Percentiles rank a stretch among this genome's conserved stretches.
Evolutionary conservation across 106 monocot species (phyloP).

Genomic region (Platanthera guangdongensis): DNA sequence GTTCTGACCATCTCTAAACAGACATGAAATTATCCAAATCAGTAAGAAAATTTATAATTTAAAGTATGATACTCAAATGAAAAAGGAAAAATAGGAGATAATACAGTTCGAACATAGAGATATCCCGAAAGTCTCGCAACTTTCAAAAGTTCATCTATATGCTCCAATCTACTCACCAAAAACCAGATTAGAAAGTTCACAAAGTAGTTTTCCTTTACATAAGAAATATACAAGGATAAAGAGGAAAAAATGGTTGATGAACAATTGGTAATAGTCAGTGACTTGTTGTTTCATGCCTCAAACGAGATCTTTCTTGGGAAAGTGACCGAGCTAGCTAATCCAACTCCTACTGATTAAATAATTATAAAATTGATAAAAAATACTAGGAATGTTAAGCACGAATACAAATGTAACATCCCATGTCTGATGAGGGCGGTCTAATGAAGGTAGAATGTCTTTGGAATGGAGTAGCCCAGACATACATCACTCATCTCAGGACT

Average conservation of each 20-base stretch:
- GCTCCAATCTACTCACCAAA: constrained; percentile 54
- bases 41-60: neutral
- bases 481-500: no score
- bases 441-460: no score
- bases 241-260: neutral
- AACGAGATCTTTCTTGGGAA: neutral
- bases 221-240: neutral
- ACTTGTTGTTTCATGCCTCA: neutral
- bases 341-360: neutral
- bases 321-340: neutral
- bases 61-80: neutral
- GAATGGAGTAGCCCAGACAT: no score
- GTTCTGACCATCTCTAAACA: constrained; percentile 74
- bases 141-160: constrained; percentile 82
- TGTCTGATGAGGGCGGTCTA: no score
- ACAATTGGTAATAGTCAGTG: neutral
- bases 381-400: neutral
- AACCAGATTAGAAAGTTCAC: neutral
- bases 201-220: neutral
- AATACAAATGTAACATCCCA: no score
- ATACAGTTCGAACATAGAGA: constrained; percentile 81
- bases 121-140: constrained; percentile 73
- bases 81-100: neutral
- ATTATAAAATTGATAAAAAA: neutral
- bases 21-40: constrained; percentile 1